Evolutionary conservation across 306 rosid species (phyloP).

Genomic region (Castanea sativa): DNA sequence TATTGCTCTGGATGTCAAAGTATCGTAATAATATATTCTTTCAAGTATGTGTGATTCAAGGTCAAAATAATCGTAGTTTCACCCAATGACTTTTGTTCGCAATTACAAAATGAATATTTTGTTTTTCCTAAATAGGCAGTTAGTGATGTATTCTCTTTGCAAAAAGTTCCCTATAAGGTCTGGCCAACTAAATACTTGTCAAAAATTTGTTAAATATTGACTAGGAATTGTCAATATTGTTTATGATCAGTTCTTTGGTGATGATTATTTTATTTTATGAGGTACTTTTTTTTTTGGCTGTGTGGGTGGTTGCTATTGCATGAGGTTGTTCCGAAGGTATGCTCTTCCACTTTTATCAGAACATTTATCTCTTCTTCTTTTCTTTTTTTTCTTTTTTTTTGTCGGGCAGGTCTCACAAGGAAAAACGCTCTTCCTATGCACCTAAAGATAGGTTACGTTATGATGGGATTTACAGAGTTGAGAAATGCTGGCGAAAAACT

Average conservation of each 20-base stretch:
- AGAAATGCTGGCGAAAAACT: slow-evolving; percentile 79
- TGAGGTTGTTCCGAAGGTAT: not conserved
- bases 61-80: not conserved
- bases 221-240: too few relatives aligned
- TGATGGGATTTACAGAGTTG: slow-evolving; percentile 79
- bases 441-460: slow-evolving; percentile 64
- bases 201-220: not conserved
- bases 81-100: not conserved
- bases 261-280: not conserved
- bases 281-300: not conserved
- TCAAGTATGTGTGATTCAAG: not conserved
- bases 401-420: slow-evolving; percentile 61
- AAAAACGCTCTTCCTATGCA: slow-evolving; percentile 80
- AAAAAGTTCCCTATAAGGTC: not conserved
- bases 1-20: not conserved
- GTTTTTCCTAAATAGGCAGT: too few relatives aligned
- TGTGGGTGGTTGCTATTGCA: not conserved
- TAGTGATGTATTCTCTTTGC: not conserved
- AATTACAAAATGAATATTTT: too few relatives aligned
- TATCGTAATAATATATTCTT: not conserved
- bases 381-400: not conserved
- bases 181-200: not conserved
- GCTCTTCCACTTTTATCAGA: not conserved
- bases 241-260: not conserved
- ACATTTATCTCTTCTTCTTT: not conserved